phyloP scores from a whole-genome alignment of 768 basidiomycete genomes.

The Candolleomyces eurysporus region DNA sequence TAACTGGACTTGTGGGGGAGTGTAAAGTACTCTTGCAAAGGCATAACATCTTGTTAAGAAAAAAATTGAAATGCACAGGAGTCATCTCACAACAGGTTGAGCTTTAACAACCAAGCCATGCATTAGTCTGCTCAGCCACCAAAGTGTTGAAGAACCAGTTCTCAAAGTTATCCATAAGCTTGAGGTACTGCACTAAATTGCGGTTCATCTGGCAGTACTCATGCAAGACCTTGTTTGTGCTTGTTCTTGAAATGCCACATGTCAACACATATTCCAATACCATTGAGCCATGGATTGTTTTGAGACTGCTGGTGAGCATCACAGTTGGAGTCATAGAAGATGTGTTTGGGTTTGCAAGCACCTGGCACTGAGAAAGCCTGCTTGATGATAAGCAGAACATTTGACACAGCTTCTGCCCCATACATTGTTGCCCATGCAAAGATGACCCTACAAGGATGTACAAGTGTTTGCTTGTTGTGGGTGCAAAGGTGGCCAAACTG shows the following conservation, averaged over 20 bases:
- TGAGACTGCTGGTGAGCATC: background rate
- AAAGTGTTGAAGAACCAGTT: constrained; percentile 18
- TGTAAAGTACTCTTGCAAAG: constrained; percentile 10
- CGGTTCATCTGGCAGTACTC: constrained; percentile 16
- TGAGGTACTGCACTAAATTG: constrained; percentile 15
- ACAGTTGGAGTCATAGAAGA: constrained; percentile 13
- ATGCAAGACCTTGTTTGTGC: constrained; percentile 13
- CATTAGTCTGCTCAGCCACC: constrained; percentile 33
- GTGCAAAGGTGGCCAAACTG: too few species aligned
- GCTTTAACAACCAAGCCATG: constrained; percentile 33
- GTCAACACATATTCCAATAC: constrained; percentile 18
- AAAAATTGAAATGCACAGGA: constrained; percentile 25
- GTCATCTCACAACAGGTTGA: constrained; percentile 31
- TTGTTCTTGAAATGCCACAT: constrained; percentile 13
- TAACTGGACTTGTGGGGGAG: too few species aligned
- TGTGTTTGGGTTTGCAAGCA: constrained; percentile 3
- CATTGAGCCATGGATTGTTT: constrained; percentile 10
- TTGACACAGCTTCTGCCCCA: constrained; percentile 18
- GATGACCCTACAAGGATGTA: constrained; percentile 17
- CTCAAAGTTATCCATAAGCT: constrained; percentile 14
- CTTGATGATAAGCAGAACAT: constrained; percentile 9
- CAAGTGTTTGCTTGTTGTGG: constrained; percentile 20
- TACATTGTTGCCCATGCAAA: constrained; percentile 15
- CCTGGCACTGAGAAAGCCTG: constrained; percentile 7
- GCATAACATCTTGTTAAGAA: constrained; percentile 35